phyloP scores from a whole-genome alignment of 176 grass and related monocot genomes.

The Sorghum bicolor region Sorghum_bicolor_NCBIv3 NC_012872.2:3907501-3908000 shows the following conservation, averaged over 20 bases:
- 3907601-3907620: background rate
- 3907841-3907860: background rate
- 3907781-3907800: background rate
- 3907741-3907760: background rate
- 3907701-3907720: background rate
- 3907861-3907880: background rate
- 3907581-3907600: background rate
- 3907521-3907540: background rate
- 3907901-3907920: background rate
- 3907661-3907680: background rate
- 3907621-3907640: background rate
- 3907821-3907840: background rate
- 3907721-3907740: background rate
- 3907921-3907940: background rate
- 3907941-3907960: background rate
- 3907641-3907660: background rate
- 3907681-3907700: background rate
- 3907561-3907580: background rate
- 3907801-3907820: background rate
- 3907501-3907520: background rate
- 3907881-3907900: background rate
- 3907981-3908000: background rate
- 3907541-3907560: background rate
- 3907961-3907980: background rate
- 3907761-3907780: background rate